Base-by-base conservation (phyloP, 345 rosid genomes). In the Isatis tinctoria region DNA sequence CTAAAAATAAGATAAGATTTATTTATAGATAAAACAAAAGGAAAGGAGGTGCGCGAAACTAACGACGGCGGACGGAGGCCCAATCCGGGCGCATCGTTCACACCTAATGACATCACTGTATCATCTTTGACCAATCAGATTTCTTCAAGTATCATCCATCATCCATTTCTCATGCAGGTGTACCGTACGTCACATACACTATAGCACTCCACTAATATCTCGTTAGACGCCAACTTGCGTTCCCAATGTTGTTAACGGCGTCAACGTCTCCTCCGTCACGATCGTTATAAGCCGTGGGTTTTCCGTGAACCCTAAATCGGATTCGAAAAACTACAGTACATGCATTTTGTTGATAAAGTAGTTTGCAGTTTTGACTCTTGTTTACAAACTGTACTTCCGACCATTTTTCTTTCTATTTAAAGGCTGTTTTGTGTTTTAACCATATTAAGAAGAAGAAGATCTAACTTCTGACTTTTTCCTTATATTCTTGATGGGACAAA, bases 221-320 rank as follows among this genome's bases (percentile, higher is more conserved):
- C 57, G 13, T 27, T 6, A 10, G 32, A 26, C 10, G 52, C 36
- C 52, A 73, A 43, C 66, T 74, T 60, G 32, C 41, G 37, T 77
- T 70, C 67, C 75, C 75, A 14, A 45, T 36, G 67, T 36, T 47
- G 40, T n/a, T 33, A 76, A 70, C 71, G 75, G 24, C 47, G 68
- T 77, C 56, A 45, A 70, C 44, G 12, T 63, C 60, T 54, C 52
- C 28, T 20, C 67, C 72, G 67, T 71, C 72, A 39, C 66, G 17
- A 51, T 61, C 59, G 41, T 7, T 61, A 59, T 14, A 45, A 73
- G 48, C 58, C 11, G 49, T 12, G 70, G 52, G 30, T 70, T 51
- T 5, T 76, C 79, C 74, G 70, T 69, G 79, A 76, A 69, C 79
- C 60, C n/a, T 67, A 39, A 16, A 30, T 16, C 44, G 49, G 51